Evolutionary conservation across 2,329 filamentous ascomycete genomes (phyloP).

Genomic region (Corinectria fuckeliana): DNA sequence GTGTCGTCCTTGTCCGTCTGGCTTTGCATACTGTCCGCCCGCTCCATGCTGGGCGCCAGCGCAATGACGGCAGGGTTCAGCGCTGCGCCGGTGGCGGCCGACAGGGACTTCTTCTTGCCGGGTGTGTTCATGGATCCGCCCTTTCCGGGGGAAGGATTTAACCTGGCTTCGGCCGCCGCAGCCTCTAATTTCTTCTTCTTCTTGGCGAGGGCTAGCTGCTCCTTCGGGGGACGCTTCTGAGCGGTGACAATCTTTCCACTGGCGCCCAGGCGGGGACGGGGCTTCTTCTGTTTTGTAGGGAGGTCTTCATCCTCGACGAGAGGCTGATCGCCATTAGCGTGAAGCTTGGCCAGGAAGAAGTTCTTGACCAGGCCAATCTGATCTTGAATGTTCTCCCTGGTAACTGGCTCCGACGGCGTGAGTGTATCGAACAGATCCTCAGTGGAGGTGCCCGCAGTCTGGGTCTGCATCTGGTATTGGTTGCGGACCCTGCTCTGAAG

Average conservation of each 20-base stretch:
- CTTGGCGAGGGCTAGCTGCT: conserved; percentile 83
- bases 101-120: conserved; percentile 60
- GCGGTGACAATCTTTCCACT: conserved; percentile 88
- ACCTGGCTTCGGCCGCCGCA: conserved; percentile 57
- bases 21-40: conserved; percentile 63
- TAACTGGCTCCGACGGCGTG: conserved; percentile 77
- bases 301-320: conserved; percentile 94
- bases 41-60: conserved; percentile 61
- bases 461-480: conserved; percentile 78
- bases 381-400: conserved; percentile 74
- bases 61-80: conserved; percentile 50
- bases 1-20: conserved; percentile 69
- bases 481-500: conserved; percentile 89
- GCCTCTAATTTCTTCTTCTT: conserved; percentile 84
- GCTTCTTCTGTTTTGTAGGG: conserved; percentile 87
- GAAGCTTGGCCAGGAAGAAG: conserved; percentile 90
- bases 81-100: conserved; percentile 45
- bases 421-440: conserved; percentile 71
- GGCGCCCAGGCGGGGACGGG: conserved; percentile 66
- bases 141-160: conserved; percentile 47
- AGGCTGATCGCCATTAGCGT: conserved; percentile 79
- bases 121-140: conserved; percentile 48
- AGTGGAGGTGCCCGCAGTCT: conserved; percentile 64
- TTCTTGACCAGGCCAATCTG: conserved; percentile 89
- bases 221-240: conserved; percentile 80